phyloP scores from a whole-genome alignment of 495 filamentous ascomycete species.

The Xylaria curta region DNA sequence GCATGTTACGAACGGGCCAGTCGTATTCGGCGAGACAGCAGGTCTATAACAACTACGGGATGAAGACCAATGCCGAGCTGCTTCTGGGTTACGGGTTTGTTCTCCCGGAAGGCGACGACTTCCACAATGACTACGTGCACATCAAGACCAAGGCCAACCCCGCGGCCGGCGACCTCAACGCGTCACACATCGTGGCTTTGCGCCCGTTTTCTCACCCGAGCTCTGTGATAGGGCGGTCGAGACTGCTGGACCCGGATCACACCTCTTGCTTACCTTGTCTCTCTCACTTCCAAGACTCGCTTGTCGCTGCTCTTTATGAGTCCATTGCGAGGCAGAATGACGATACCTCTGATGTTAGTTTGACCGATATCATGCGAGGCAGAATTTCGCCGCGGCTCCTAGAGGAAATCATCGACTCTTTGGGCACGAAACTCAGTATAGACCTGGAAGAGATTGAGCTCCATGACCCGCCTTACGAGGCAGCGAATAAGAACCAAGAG shows the following conservation, averaged over 20 bases:
- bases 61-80: slow-evolving; percentile 60
- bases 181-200: slow-evolving; percentile 48
- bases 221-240: slow-evolving; percentile 43
- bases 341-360: slow-evolving; percentile 23
- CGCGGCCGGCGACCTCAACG: slow-evolving; percentile 33
- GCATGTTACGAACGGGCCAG: slow-evolving; percentile 31
- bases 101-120: slow-evolving; percentile 42
- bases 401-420: slow-evolving; percentile 30
- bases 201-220: slow-evolving; percentile 44
- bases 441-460: slow-evolving; percentile 43
- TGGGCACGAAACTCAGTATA: slow-evolving; percentile 38
- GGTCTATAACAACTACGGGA: slow-evolving; percentile 62
- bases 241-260: slow-evolving; percentile 34
- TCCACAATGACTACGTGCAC: slow-evolving; percentile 60
- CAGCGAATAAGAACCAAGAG: slow-evolving; percentile 47
- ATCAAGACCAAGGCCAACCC: slow-evolving; percentile 47
- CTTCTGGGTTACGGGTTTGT: slow-evolving; percentile 61
- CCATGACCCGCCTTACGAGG: slow-evolving; percentile 40
- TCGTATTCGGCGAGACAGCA: slow-evolving; percentile 39
- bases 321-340: slow-evolving; percentile 29
- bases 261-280: slow-evolving; percentile 43
- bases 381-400: slow-evolving; percentile 30
- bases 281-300: slow-evolving; percentile 49
- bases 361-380: slow-evolving; percentile 37
- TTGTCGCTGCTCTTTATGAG: slow-evolving; percentile 43